These are phyloP conservation scores for Agastache rugosa DNA, from an alignment of 257 asterid species.

Conservation along the genomic window DNA sequence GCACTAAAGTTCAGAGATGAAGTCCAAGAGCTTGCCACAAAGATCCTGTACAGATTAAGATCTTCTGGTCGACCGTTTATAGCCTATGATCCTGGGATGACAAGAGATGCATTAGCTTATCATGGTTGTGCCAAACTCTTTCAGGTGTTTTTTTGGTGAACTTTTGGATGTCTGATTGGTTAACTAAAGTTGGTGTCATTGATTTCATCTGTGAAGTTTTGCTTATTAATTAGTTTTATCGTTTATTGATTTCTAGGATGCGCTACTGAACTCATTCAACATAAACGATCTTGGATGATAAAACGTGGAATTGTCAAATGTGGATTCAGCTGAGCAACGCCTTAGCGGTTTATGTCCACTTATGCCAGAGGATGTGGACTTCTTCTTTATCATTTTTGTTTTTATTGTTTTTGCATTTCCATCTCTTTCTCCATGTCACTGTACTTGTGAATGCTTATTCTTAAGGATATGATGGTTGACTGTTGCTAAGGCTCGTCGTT, in stretches of 20 bases:
- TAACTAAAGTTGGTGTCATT: background rate
- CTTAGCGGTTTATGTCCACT: slow-evolving; percentile 91
- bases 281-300: slow-evolving; percentile 91
- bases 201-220: slow-evolving; percentile 18
- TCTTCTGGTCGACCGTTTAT: slow-evolving; percentile 85
- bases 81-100: slow-evolving; percentile 98
- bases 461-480: background rate
- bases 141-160: slow-evolving; percentile 62
- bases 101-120: slow-evolving; percentile 91
- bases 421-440: background rate
- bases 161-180: slow-evolving; percentile 27
- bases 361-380: slow-evolving; percentile 81
- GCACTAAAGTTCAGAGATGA: slow-evolving; percentile 85
- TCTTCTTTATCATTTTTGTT: slow-evolving; percentile 11
- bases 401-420: background rate
- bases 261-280: slow-evolving; percentile 98
- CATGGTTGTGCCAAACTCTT: slow-evolving; percentile 98
- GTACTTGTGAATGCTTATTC: no score
- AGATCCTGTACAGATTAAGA: slow-evolving; percentile 75
- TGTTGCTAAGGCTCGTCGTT: background rate
- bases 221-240: slow-evolving; percentile 32
- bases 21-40: slow-evolving; percentile 90
- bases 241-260: slow-evolving; percentile 76
- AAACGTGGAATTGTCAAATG: slow-evolving; percentile 79
- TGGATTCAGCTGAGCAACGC: slow-evolving; percentile 77